Conservation (phyloP, 2,329 filamentous ascomycete genomes). For the Colletotrichum sidae region DNA sequence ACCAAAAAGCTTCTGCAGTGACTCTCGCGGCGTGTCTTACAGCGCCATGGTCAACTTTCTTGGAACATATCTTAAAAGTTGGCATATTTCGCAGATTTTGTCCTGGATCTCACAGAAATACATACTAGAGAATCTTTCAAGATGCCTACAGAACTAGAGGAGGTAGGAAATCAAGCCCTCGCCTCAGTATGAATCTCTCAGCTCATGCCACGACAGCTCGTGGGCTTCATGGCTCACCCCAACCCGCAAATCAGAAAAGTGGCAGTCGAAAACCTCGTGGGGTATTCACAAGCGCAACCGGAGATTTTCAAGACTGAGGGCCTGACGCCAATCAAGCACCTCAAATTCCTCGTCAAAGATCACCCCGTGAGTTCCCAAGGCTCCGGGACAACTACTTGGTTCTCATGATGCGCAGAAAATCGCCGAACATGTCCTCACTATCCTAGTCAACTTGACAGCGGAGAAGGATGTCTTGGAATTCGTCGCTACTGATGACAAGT, state of each 20-base stretch:
- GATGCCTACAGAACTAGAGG: conserved; percentile 83
- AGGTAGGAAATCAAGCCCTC: conserved; percentile 60
- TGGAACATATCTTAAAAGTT: conserved; percentile 20
- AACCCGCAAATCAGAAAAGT: conserved; percentile 91
- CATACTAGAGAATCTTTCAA: conserved; percentile 39
- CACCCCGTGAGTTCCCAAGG: conserved; percentile 71
- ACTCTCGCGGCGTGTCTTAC: conserved; percentile 34
- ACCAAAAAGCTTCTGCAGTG: conserved; percentile 38
- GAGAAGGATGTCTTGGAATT: conserved; percentile 80
- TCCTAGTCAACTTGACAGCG: conserved; percentile 86
- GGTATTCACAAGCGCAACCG: conserved; percentile 80
- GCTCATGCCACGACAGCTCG: conserved; percentile 69
- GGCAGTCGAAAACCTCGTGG: conserved; percentile 87
- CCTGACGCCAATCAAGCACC: conserved; percentile 82
- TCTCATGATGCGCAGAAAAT: conserved; percentile 70
- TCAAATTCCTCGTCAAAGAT: conserved; percentile 89
- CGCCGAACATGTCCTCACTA: conserved; percentile 90
- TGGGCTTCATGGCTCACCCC: conserved; percentile 92
- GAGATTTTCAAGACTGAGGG: conserved; percentile 86
- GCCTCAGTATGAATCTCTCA: conserved; percentile 22
- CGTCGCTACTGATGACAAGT: conserved; percentile 82
- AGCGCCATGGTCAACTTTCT: conserved; percentile 23
- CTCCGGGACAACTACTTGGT: background rate
- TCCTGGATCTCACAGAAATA: background rate
- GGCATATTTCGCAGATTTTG: background rate